Conservation (phyloP, 768 basidiomycete genomes). For the Kwoniella sp. region DNA sequence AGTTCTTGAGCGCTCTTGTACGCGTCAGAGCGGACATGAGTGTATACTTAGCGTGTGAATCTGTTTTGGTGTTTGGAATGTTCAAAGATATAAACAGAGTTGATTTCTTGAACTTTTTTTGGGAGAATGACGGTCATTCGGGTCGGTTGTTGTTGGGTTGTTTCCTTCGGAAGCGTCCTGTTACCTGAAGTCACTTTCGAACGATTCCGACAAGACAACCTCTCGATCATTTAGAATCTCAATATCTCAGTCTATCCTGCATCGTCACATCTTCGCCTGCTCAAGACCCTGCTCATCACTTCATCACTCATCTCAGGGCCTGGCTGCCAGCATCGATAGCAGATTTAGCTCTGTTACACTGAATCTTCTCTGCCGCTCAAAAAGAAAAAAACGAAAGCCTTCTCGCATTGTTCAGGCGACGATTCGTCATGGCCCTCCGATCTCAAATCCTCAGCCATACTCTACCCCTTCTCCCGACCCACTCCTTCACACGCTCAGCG, state of each 20-base stretch:
- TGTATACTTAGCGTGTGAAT: neutral
- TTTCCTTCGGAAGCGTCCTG: conserved; percentile 7
- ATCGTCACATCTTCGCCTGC: too few species aligned
- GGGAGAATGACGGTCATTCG: neutral
- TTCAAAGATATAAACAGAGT: neutral
- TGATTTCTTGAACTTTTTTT: conserved; percentile 8
- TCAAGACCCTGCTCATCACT: too few species aligned
- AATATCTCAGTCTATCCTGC: too few species aligned
- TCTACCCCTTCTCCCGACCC: conserved; percentile 34
- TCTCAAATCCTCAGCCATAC: conserved; percentile 35
- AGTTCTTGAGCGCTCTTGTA: conserved; percentile 1
- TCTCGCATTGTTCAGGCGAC: neutral
- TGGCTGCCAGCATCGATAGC: too few species aligned
- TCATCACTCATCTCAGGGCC: too few species aligned
- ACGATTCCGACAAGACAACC: conserved; percentile 3
- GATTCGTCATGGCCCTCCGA: conserved; percentile 37
- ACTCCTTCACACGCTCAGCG: conserved; percentile 46
- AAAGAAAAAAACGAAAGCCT: too few species aligned
- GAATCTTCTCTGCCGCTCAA: too few species aligned
- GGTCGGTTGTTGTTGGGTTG: neutral
- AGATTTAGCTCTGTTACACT: too few species aligned
- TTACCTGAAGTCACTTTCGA: conserved; percentile 3
- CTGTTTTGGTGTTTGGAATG: neutral
- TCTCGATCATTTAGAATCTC: neutral
- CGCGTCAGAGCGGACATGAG: conserved; percentile 3